Conservation (phyloP, 805 yeast genomes). For the Blastobotrys peoriensis region DNA sequence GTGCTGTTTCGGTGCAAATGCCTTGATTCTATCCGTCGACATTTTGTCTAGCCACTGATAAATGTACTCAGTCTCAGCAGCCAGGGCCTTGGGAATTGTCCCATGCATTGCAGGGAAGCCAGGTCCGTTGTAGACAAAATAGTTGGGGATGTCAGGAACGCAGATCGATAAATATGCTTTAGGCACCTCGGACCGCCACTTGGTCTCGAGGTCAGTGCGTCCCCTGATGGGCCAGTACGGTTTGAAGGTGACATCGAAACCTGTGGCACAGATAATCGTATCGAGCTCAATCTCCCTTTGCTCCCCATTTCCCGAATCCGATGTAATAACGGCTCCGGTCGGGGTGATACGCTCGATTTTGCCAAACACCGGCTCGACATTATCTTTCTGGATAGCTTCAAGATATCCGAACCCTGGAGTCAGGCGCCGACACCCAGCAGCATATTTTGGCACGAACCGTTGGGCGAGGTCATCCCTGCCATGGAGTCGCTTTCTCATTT, state of each 20-base stretch:
- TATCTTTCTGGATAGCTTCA: conserved; percentile 17
- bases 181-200: conserved; percentile 8
- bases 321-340: conserved; percentile 15
- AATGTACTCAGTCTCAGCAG: conserved; percentile 9
- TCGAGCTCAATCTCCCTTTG: conserved; percentile 23
- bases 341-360: conserved; percentile 16
- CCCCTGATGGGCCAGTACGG: conserved; percentile 13
- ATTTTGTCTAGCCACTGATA: conserved; percentile 6
- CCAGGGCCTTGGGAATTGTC: conserved; percentile 5
- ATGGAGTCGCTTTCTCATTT: conserved; percentile 2
- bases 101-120: conserved; percentile 10
- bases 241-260: conserved; percentile 9
- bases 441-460: conserved; percentile 16
- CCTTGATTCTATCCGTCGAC: conserved; percentile 7
- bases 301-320: conserved; percentile 29
- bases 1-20: conserved; percentile 6
- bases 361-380: conserved; percentile 12
- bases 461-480: conserved; percentile 6
- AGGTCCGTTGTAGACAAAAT: conserved; percentile 13
- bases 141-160: conserved; percentile 19
- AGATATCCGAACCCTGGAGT: conserved; percentile 20
- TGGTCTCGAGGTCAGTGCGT: conserved; percentile 10
- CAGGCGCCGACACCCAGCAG: conserved; percentile 17
- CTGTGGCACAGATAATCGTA: conserved; percentile 15
- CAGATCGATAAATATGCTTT: conserved; percentile 15